Evolutionary conservation across 1,139 yeast genomes (phyloP), one percentile per base, ranked within the genome.

Genomic region (Debaryomyces nepalensis): DNA sequence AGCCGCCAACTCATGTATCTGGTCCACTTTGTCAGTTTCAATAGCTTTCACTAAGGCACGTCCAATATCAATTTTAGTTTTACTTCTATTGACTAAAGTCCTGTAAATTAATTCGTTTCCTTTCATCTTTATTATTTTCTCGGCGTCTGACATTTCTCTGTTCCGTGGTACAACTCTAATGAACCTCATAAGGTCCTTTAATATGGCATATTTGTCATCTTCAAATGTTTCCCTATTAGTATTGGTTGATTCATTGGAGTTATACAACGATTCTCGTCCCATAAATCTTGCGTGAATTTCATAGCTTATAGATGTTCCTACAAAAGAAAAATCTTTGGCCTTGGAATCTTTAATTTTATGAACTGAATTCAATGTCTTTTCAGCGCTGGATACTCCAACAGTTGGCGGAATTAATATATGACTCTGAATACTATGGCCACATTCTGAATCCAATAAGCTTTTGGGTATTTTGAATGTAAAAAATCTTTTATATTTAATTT

Each of bases 381-480:
- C 55, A 42, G 47, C 23, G n/a, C 64, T 46, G 3, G 64, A 50
- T 3, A 59, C 44, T 0, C 77, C 77, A 39, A 72, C 40, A 2
- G 72, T 58, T 6, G 78, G 76, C 1, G 74, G 74, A 21, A 72
- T 50, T 34, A 63, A 63, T 5, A 68, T 62, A 49, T 73, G 78
- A 9, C 53, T 53, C 4, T 58, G 55, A 30, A 70, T 54, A 40
- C 57, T 63, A 50, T 71, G 73, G 16, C 58, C 63, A 45, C 77
- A 73, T 31, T 66, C 61, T 22, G 66, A 64, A 47, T 73, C 78
- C 36, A 73, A 52, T 30, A 73, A 57, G 39, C 59, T 59, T 19
- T 65, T 64, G 2, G 78, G 78, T 26, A 73, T 60, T 37, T 68
- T 57, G 48, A 73, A 73, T 3, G 76, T 69, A 49, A 73, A 73